These are phyloP conservation scores for Neofusicoccum parvum DNA, from an alignment of 2,329 filamentous ascomycete genomes.

Conservation along the genomic window DNA sequence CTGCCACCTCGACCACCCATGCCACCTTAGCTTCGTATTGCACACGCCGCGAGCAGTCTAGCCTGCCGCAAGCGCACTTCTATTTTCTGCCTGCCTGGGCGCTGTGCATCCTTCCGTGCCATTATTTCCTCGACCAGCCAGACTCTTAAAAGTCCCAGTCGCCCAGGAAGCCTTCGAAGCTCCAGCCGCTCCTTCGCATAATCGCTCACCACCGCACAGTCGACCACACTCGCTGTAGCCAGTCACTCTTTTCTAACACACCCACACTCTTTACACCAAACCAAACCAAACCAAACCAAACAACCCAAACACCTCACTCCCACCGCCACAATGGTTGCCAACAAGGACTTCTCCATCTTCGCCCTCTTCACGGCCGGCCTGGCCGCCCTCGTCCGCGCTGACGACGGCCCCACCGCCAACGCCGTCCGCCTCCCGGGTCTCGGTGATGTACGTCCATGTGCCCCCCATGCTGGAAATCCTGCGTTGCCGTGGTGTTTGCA, in stretches of 20 bases:
- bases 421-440: slow-evolving; percentile 56
- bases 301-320: slow-evolving; percentile 4
- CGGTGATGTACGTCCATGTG: slow-evolving; percentile 41
- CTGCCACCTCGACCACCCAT: background rate
- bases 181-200: slow-evolving; percentile 17
- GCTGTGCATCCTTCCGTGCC: background rate
- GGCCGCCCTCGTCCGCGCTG: slow-evolving; percentile 44
- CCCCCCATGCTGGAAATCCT: background rate
- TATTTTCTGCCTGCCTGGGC: slow-evolving; percentile 8
- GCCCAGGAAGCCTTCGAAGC: background rate
- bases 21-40: slow-evolving; percentile 8
- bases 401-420: slow-evolving; percentile 50
- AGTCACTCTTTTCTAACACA: slow-evolving; percentile 26
- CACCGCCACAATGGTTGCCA: slow-evolving; percentile 36
- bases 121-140: background rate
- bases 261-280: background rate
- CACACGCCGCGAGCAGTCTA: background rate
- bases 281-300: slow-evolving; percentile 22
- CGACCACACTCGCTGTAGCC: slow-evolving; percentile 12
- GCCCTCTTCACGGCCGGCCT: slow-evolving; percentile 57
- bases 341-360: slow-evolving; percentile 44
- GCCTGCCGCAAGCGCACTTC: slow-evolving; percentile 14
- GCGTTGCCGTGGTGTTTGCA: background rate
- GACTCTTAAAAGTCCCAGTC: background rate
- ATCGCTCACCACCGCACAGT: background rate